Conservation (phyloP, 2,329 filamentous ascomycete genomes). For the Tolypocladium inflatum region DNA sequence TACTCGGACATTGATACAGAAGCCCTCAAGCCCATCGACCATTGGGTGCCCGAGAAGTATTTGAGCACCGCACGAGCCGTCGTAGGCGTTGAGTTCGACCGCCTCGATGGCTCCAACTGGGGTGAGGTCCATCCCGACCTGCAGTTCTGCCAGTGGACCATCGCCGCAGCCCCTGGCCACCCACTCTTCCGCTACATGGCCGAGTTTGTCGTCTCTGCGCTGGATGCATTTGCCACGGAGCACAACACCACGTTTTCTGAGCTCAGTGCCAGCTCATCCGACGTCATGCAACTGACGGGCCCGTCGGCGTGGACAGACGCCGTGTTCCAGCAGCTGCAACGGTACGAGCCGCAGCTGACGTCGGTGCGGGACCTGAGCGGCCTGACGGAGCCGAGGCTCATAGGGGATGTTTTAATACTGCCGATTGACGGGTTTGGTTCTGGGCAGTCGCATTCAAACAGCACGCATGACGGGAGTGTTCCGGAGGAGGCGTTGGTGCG, state of each 20-base stretch:
- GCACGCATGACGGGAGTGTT: conserved; percentile 13
- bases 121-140: background rate
- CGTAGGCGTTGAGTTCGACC: conserved; percentile 16
- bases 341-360: background rate
- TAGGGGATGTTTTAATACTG: conserved; percentile 10
- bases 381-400: conserved; percentile 4
- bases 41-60: conserved; percentile 9
- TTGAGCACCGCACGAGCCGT: background rate
- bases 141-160: conserved; percentile 24
- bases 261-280: background rate
- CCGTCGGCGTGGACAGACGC: background rate
- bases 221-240: background rate
- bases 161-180: conserved; percentile 19
- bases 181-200: conserved; percentile 17
- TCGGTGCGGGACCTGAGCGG: background rate
- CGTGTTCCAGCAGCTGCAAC: background rate
- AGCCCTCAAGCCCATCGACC: conserved; percentile 37
- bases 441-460: conserved; percentile 14
- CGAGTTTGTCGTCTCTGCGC: conserved; percentile 6
- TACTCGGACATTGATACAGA: conserved; percentile 53
- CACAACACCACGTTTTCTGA: background rate
- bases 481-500: conserved; percentile 12
- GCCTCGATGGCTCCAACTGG: conserved; percentile 1
- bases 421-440: conserved; percentile 15
- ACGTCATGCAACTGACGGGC: background rate